phyloP scores from a whole-genome alignment of 495 filamentous ascomycete genomes.

The Massariosphaeria phaeospora region DNA sequence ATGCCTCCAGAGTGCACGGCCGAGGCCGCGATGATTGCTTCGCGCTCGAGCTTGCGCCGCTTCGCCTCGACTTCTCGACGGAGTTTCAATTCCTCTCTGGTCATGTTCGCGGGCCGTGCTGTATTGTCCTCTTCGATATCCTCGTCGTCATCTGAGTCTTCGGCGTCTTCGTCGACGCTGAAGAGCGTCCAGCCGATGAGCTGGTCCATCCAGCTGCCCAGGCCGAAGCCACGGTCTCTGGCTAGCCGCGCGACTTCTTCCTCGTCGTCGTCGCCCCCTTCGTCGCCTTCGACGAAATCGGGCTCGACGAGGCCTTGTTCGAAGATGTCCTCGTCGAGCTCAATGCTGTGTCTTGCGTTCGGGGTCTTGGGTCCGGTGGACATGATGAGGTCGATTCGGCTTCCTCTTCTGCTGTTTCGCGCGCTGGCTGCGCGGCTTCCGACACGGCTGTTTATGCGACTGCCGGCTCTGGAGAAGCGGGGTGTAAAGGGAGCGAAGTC shows the following conservation, averaged over 20 bases:
- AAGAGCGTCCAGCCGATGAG: constrained; percentile 74
- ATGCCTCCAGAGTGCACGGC: constrained; percentile 24
- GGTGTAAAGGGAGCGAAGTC: constrained; percentile 30
- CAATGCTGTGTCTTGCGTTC: constrained; percentile 13
- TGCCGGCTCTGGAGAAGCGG: constrained; percentile 19
- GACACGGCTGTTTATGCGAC: constrained; percentile 28
- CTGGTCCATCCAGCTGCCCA: constrained; percentile 72
- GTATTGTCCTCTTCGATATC: constrained; percentile 51
- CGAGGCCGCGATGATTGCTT: constrained; percentile 28
- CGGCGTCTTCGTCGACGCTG: constrained; percentile 62
- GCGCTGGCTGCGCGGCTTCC: constrained; percentile 34
- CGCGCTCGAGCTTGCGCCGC: constrained; percentile 40
- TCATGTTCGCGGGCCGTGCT: constrained; percentile 44
- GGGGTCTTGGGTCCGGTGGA: constrained; percentile 22
- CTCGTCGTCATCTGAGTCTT: constrained; percentile 49
- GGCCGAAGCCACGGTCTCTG: constrained; percentile 56
- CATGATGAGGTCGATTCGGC: constrained; percentile 32
- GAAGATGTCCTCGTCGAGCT: constrained; percentile 19
- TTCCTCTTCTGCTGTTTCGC: constrained; percentile 35
- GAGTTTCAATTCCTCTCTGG: constrained; percentile 37
- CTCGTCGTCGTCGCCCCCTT: constrained; percentile 41
- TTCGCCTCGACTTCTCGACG: constrained; percentile 42
- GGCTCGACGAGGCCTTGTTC: constrained; percentile 47
- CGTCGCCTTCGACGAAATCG: constrained; percentile 51
- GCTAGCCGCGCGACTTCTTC: constrained; percentile 54